These are phyloP conservation scores for Serendipita sp. DNA, from an alignment of 768 basidiomycete species.

Conservation along the genomic window DNA sequence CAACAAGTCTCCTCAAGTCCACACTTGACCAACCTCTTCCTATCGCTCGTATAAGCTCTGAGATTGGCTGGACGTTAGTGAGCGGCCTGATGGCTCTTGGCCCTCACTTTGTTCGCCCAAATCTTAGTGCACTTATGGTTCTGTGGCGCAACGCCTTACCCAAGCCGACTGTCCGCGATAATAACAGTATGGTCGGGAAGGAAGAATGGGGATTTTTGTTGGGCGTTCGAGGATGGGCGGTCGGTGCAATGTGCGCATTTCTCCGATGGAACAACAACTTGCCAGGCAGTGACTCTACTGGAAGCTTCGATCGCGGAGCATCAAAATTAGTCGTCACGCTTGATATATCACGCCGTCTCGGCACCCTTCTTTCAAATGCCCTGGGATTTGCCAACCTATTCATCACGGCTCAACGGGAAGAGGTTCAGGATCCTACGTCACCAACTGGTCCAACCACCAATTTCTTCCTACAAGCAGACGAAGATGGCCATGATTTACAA, in stretches of 20 bases:
- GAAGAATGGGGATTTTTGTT: conserved; percentile 82
- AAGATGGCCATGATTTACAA: conserved; percentile 38
- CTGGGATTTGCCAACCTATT: conserved; percentile 83
- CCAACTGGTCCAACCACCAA: conserved; percentile 12
- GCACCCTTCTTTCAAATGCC: conserved; percentile 74
- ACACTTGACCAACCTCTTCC: conserved; percentile 82
- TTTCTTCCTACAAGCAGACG: background rate
- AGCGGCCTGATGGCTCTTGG: conserved; percentile 84
- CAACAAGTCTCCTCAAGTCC: conserved; percentile 76
- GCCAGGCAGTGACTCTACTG: background rate
- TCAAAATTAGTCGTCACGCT: conserved; percentile 59
- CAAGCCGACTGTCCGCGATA: conserved; percentile 53
- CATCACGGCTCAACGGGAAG: conserved; percentile 51
- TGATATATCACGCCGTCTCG: conserved; percentile 79
- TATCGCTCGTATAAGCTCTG: conserved; percentile 68
- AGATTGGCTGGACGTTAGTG: conserved; percentile 88
- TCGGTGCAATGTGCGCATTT: conserved; percentile 80
- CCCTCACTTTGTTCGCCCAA: conserved; percentile 82
- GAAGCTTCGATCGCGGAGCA: background rate
- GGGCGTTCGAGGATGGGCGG: conserved; percentile 76
- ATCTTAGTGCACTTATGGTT: conserved; percentile 84
- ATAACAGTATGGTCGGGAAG: conserved; percentile 39
- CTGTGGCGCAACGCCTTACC: conserved; percentile 96
- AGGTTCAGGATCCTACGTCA: conserved; percentile 29
- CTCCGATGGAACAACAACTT: conserved; percentile 51